These are phyloP conservation scores for Arachnomyces sp. DNA, from an alignment of 2,329 filamentous ascomycete genomes.

Conservation along the genomic window DNA sequence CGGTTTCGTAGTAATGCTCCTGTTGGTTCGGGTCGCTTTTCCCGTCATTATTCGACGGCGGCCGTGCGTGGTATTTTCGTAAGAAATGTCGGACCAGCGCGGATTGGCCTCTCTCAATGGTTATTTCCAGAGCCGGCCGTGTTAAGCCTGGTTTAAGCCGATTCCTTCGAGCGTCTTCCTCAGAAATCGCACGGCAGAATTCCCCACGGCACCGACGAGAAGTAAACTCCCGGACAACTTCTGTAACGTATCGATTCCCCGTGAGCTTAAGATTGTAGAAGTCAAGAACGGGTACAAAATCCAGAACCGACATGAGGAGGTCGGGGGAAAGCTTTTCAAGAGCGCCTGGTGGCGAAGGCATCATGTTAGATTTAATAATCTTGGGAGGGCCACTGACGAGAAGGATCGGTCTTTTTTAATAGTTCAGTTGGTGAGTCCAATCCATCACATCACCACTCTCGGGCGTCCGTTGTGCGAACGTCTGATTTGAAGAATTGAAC, in stretches of 20 bases:
- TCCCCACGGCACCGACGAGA: background rate
- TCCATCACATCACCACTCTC: no score
- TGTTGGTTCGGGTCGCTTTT: background rate
- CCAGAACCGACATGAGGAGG: conserved; percentile 1
- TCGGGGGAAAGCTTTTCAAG: background rate
- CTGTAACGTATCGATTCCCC: conserved; percentile 6
- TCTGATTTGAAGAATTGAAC: no score
- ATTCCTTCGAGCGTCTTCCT: conserved; percentile 1
- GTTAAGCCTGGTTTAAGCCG: no score
- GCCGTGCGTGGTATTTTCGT: background rate
- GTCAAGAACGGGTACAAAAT: conserved; percentile 6
- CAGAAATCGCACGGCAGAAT: conserved; percentile 2
- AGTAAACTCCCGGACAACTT: conserved; percentile 3
- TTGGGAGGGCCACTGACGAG: no score
- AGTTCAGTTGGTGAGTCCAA: no score
- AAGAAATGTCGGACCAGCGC: conserved; percentile 1
- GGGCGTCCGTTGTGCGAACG: no score
- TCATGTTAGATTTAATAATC: no score
- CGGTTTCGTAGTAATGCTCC: background rate
- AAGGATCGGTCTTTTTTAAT: no score
- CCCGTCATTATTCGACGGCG: background rate
- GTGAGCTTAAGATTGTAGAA: conserved; percentile 5
- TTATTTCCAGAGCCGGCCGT: conserved; percentile 6
- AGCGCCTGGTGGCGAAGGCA: no score
- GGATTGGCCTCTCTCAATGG: conserved; percentile 5